These are phyloP conservation scores for Sporothrix globosa DNA, from an alignment of 2,329 filamentous ascomycete species.

Conservation along the genomic window DNA sequence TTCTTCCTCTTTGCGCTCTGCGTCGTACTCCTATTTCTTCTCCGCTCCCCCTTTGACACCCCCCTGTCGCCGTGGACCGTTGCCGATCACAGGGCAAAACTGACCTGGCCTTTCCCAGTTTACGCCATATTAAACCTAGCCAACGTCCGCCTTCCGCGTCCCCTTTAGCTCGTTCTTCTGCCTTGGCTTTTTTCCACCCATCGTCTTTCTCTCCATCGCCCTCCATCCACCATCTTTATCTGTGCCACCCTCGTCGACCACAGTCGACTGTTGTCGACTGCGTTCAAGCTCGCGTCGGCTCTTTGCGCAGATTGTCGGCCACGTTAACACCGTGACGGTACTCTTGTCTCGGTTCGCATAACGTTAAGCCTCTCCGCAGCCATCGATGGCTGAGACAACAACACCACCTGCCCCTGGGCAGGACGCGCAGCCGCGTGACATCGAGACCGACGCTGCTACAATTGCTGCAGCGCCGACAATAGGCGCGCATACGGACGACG, in stretches of 20 bases:
- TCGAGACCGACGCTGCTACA: conserved; percentile 9
- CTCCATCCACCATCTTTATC: neutral
- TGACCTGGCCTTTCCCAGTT: neutral
- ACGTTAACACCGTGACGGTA: neutral
- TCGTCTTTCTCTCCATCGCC: neutral
- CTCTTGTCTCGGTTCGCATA: too few species aligned
- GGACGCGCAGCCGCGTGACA: conserved; percentile 4
- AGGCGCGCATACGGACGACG: conserved; percentile 19
- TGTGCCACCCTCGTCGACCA: conserved; percentile 12
- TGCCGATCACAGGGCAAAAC: conserved; percentile 15
- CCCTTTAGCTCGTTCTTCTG: neutral
- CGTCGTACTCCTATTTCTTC: conserved; percentile 10
- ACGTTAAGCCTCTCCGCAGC: too few species aligned
- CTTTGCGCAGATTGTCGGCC: neutral
- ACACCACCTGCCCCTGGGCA: conserved; percentile 4
- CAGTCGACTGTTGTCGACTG: neutral
- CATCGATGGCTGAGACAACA: conserved; percentile 8
- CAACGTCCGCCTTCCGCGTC: conserved; percentile 14
- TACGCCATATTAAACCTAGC: conserved; percentile 1
- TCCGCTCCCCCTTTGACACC: neutral
- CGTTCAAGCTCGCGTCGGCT: neutral
- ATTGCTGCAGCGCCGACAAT: conserved; percentile 10
- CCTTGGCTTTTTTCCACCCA: neutral
- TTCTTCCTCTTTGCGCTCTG: conserved; percentile 13
- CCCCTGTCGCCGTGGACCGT: conserved; percentile 5